Percentiles rank a stretch among this genome's conserved stretches.
Evolutionary conservation across 2,329 filamentous ascomycete genomes (phyloP).

Genomic region (Sporothrix pallida): DNA sequence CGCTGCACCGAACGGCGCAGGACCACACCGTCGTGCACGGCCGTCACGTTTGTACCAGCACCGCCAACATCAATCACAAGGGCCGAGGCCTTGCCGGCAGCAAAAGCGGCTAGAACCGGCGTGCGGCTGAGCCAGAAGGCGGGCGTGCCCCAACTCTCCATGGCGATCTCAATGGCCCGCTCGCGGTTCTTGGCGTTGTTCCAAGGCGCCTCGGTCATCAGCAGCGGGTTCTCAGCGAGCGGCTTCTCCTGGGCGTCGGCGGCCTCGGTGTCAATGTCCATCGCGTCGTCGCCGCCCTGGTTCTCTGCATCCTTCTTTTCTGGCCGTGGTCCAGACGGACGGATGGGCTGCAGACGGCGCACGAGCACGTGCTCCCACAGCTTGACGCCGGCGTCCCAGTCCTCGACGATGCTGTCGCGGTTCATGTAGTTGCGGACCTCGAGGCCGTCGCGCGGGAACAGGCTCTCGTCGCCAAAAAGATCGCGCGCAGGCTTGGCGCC

Average conservation of each 20-base stretch:
- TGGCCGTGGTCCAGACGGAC: conserved; percentile 40
- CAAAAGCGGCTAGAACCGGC: conserved; percentile 88
- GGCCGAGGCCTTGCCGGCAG: conserved; percentile 89
- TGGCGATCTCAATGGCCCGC: conserved; percentile 92
- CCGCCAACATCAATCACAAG: conserved; percentile 92
- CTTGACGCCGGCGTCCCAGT: conserved; percentile 90
- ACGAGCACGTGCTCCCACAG: conserved; percentile 94
- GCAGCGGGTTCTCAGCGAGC: conserved; percentile 83
- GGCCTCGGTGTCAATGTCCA: conserved; percentile 70
- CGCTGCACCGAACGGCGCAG: conserved; percentile 87
- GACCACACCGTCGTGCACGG: conserved; percentile 92
- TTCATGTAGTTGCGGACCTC: conserved; percentile 93
- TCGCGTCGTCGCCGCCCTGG: conserved; percentile 65
- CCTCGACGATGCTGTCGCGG: conserved; percentile 86
- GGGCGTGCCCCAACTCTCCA: conserved; percentile 95
- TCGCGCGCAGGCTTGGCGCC: conserved; percentile 54
- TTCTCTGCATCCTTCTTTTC: conserved; percentile 67
- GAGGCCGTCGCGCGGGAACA: conserved; percentile 75
- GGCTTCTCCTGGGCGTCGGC: conserved; percentile 71
- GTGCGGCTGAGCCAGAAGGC: conserved; percentile 93
- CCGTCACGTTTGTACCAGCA: conserved; percentile 84
- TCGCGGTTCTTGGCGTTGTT: conserved; percentile 86
- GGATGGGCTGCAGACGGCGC: conserved; percentile 80
- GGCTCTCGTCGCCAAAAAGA: conserved; percentile 88
- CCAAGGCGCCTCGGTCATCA: conserved; percentile 95